These are phyloP conservation scores for Phytopythium helicoides DNA, from an alignment of 352 stramenopile species.

Conservation along the genomic window DNA sequence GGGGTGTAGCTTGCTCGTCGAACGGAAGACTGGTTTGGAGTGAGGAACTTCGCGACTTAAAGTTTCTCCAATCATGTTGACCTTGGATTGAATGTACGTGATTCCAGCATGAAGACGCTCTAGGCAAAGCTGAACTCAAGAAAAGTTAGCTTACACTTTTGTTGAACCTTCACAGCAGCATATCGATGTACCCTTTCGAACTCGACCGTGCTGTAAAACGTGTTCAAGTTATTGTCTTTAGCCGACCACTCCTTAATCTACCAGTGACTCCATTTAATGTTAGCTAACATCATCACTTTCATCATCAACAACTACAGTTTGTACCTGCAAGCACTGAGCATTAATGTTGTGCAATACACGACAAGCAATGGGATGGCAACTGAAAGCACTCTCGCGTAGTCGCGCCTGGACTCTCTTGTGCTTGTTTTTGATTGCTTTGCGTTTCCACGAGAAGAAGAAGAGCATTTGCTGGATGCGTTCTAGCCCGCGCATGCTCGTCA, in stretches of 20 bases:
- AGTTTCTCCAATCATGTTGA: slow-evolving; percentile 15
- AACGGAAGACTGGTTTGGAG: neutral
- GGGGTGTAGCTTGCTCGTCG: slow-evolving; percentile 7
- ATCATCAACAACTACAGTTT: neutral
- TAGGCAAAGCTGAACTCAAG: slow-evolving; percentile 11
- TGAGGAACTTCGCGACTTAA: slow-evolving; percentile 22
- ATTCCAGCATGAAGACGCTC: slow-evolving; percentile 13
- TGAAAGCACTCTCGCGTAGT: slow-evolving; percentile 47
- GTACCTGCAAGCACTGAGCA: slow-evolving; percentile 23
- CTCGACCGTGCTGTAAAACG: slow-evolving; percentile 5
- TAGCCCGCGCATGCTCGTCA: slow-evolving; percentile 60
- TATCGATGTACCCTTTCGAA: slow-evolving; percentile 8
- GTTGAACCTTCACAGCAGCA: no score
- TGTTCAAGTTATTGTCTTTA: no score
- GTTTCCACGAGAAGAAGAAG: slow-evolving; percentile 77
- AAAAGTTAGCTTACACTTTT: neutral
- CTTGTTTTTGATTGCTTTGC: slow-evolving; percentile 40
- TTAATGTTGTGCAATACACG: slow-evolving; percentile 31
- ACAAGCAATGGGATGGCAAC: slow-evolving; percentile 37
- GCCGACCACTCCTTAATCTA: slow-evolving; percentile 14
- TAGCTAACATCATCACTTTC: no score
- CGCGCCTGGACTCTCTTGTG: slow-evolving; percentile 31
- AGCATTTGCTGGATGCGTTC: slow-evolving; percentile 66
- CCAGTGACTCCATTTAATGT: no score
- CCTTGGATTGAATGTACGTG: slow-evolving; percentile 11